These are phyloP conservation scores for Podila clonocystis DNA, from an alignment of 192 early-diverging fungal genomes.

Conservation along the genomic window DNA sequence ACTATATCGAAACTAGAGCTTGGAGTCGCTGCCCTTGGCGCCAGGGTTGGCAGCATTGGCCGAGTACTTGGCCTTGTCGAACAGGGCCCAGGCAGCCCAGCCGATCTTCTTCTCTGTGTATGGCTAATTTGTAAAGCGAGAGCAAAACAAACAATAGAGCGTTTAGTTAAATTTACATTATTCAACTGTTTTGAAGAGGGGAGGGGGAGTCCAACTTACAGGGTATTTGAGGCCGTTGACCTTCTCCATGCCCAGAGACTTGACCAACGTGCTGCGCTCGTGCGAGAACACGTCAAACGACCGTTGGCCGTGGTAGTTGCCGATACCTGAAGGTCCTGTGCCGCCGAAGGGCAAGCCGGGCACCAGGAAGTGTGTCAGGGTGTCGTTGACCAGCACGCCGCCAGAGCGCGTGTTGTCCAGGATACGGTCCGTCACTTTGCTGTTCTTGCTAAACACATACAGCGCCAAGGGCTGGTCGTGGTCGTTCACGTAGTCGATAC, in stretches of 20 bases:
- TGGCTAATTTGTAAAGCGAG: constrained; percentile 13
- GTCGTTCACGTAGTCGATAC: constrained; percentile 67
- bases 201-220: constrained; percentile 8
- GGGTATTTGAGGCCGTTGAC: constrained; percentile 41
- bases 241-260: constrained; percentile 50
- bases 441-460: constrained; percentile 74
- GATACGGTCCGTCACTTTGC: constrained; percentile 64
- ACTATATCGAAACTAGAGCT: neutral
- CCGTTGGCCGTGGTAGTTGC: constrained; percentile 82
- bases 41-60: constrained; percentile 36
- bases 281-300: constrained; percentile 88
- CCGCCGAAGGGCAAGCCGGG: constrained; percentile 87
- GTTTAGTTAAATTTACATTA: too few relatives aligned
- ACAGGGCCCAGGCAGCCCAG: constrained; percentile 33
- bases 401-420: constrained; percentile 80
- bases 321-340: constrained; percentile 85
- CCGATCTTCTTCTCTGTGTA: constrained; percentile 35
- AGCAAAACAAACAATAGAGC: neutral
- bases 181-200: too few relatives aligned
- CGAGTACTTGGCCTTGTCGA: constrained; percentile 12
- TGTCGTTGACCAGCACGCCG: constrained; percentile 82
- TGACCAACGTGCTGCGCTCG: constrained; percentile 68
- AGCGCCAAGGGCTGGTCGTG: constrained; percentile 82
- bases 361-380: constrained; percentile 69
- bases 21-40: constrained; percentile 16